A percentile compares a stretch with the other conserved stretches of the same genome.
phyloP scores from a whole-genome alignment of 345 rosid genomes.

The Hypericum perforatum region DNA sequence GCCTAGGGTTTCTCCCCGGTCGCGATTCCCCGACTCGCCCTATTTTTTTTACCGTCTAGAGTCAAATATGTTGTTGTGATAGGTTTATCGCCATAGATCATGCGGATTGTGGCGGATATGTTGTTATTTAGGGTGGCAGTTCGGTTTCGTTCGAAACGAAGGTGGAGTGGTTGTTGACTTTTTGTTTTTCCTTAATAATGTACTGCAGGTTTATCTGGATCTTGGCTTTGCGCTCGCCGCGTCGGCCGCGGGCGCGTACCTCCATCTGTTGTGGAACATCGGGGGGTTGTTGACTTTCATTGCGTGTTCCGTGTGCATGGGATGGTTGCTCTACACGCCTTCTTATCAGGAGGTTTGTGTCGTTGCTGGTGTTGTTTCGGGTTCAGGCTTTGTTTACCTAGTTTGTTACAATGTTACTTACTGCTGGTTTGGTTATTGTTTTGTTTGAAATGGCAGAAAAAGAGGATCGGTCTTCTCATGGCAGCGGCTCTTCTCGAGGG shows the following conservation, averaged over 20 bases:
- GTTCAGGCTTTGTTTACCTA: background rate
- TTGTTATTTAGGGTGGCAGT: too few species aligned
- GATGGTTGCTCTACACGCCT: constrained; percentile 55
- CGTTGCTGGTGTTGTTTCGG: too few species aligned
- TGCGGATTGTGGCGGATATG: too few species aligned
- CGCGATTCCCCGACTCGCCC: too few species aligned
- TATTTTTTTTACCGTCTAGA: too few species aligned
- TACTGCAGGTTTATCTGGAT: constrained; percentile 1
- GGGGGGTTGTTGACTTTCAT: constrained; percentile 76
- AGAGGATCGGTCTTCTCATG: constrained; percentile 70
- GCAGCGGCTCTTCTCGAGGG: constrained; percentile 64
- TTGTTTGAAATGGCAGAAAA: constrained; percentile 36
- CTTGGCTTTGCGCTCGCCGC: constrained; percentile 3
- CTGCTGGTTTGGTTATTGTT: background rate
- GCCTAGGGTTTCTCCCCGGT: too few species aligned
- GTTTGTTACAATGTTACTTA: background rate
- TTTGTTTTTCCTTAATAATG: background rate
- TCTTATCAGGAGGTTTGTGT: constrained; percentile 45
- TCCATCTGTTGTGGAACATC: constrained; percentile 30
- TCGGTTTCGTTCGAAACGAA: background rate
- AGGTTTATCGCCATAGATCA: too few species aligned
- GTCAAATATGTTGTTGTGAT: too few species aligned
- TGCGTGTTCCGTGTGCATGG: constrained; percentile 53
- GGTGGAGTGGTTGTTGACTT: background rate
- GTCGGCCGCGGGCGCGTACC: background rate